Percentiles rank a stretch among this genome's conserved stretches.
Evolutionary conservation across 2,329 filamentous ascomycete species (phyloP).

Genomic region (Aspergillus sp.): DNA sequence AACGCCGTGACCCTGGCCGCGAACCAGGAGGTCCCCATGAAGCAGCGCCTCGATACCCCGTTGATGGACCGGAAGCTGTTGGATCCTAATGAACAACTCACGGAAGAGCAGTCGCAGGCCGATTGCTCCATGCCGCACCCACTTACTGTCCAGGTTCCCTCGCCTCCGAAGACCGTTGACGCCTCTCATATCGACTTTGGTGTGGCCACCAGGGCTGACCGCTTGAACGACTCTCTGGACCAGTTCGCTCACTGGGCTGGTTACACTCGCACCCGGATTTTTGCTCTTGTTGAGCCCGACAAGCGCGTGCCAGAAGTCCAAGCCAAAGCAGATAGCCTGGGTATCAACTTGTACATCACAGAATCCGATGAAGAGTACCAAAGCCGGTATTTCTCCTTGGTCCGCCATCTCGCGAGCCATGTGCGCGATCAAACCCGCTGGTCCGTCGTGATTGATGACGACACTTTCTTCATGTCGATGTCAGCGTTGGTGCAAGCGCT

Average conservation of each 20-base stretch:
- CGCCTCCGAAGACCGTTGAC: slow-evolving; percentile 38
- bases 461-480: slow-evolving; percentile 57
- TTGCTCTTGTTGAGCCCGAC: slow-evolving; percentile 46
- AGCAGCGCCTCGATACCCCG: slow-evolving; percentile 21
- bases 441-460: slow-evolving; percentile 55
- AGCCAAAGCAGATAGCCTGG: slow-evolving; percentile 29
- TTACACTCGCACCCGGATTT: slow-evolving; percentile 45
- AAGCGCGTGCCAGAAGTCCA: slow-evolving; percentile 22
- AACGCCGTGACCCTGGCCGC: slow-evolving; percentile 17
- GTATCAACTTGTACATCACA: slow-evolving; percentile 38
- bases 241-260: slow-evolving; percentile 53
- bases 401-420: slow-evolving; percentile 45
- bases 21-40: slow-evolving; percentile 17
- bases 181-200: slow-evolving; percentile 51
- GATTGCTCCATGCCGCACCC: slow-evolving; percentile 39
- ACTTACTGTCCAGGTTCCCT: slow-evolving; percentile 44
- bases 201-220: slow-evolving; percentile 48
- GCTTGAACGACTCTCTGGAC: slow-evolving; percentile 46
- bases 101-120: slow-evolving; percentile 14
- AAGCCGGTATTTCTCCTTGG: slow-evolving; percentile 52
- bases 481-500: slow-evolving; percentile 45
- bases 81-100: not conserved
- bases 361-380: slow-evolving; percentile 32
- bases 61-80: slow-evolving; percentile 14
- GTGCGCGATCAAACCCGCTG: slow-evolving; percentile 44